phyloP scores from a whole-genome alignment of 1,284 basidiomycete species.

The Mycosarcoma mackinlayi region DNA sequence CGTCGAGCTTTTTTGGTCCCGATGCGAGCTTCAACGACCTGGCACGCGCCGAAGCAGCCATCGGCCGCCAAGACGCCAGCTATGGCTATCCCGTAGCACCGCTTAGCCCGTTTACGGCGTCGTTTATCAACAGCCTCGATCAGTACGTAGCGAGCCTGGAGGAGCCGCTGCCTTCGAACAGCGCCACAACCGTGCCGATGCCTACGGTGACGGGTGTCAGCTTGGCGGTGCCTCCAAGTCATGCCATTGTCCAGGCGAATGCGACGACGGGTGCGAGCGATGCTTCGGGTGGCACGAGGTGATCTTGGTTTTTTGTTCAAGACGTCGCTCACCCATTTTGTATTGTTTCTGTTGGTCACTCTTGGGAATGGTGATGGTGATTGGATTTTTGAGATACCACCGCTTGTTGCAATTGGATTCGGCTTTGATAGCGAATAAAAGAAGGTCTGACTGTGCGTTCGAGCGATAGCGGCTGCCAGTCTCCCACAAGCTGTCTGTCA shows the following conservation, averaged over 20 bases:
- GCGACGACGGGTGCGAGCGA: background rate
- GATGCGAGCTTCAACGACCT: slow-evolving; percentile 46
- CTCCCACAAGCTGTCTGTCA: too few species aligned
- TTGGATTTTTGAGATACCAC: too few species aligned
- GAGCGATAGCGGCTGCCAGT: too few species aligned
- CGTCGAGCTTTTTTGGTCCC: slow-evolving; percentile 41
- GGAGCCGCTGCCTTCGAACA: slow-evolving; percentile 36
- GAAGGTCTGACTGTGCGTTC: too few species aligned
- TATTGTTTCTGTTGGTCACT: too few species aligned
- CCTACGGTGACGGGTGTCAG: slow-evolving; percentile 12
- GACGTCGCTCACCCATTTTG: too few species aligned
- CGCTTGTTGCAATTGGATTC: too few species aligned
- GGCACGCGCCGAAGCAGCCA: slow-evolving; percentile 36
- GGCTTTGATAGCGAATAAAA: too few species aligned
- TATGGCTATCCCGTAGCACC: slow-evolving; percentile 40
- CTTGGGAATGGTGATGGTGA: too few species aligned
- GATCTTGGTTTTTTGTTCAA: background rate
- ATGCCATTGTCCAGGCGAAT: slow-evolving; percentile 23
- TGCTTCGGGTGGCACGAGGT: background rate
- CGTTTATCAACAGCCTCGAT: slow-evolving; percentile 46
- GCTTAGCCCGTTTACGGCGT: slow-evolving; percentile 37
- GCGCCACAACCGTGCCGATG: slow-evolving; percentile 9
- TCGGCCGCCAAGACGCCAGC: slow-evolving; percentile 43
- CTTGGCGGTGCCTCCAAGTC: slow-evolving; percentile 25
- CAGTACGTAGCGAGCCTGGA: slow-evolving; percentile 48